Conservation (phyloP, 1,139 yeast species). For the Lodderomyces jiufengensis region DNA sequence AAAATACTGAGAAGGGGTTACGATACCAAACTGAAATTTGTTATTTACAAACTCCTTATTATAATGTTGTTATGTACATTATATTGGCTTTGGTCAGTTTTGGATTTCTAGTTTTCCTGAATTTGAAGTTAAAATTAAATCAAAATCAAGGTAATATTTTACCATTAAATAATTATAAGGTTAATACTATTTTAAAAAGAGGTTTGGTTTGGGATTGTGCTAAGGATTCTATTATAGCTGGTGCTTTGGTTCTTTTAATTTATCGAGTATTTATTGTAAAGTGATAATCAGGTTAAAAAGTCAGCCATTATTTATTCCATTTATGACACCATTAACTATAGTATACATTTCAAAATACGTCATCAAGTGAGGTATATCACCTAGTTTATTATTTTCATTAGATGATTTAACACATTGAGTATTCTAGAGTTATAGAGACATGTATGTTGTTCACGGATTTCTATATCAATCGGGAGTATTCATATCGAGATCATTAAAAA, state of each 20-base stretch:
- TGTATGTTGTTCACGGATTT: conserved; percentile 91
- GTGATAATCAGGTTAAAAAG: background rate
- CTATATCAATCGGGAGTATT: conserved; percentile 91
- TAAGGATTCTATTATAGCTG: background rate
- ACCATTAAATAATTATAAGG: conserved; percentile 3
- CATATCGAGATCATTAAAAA: conserved; percentile 79
- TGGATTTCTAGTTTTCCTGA: conserved; percentile 27
- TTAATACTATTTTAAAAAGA: conserved; percentile 1
- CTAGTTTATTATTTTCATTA: conserved; percentile 77
- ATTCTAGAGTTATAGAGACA: conserved; percentile 70
- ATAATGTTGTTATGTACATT: conserved; percentile 38
- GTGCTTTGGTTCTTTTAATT: conserved; percentile 1
- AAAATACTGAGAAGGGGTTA: no score
- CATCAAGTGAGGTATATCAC: conserved; percentile 89
- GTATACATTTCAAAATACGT: conserved; percentile 86
- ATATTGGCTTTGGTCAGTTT: conserved; percentile 35
- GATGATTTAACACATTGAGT: conserved; percentile 57
- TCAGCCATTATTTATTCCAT: conserved; percentile 56
- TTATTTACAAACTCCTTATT: conserved; percentile 48
- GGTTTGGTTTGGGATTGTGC: conserved; percentile 2
- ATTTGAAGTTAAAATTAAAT: conserved; percentile 19
- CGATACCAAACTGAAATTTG: conserved; percentile 42
- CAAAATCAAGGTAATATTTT: background rate
- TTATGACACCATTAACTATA: conserved; percentile 75
- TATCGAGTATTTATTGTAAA: conserved; percentile 2